Conservation (phyloP, 2,329 filamentous ascomycete genomes). For the Leptosphaerulina australis region DNA sequence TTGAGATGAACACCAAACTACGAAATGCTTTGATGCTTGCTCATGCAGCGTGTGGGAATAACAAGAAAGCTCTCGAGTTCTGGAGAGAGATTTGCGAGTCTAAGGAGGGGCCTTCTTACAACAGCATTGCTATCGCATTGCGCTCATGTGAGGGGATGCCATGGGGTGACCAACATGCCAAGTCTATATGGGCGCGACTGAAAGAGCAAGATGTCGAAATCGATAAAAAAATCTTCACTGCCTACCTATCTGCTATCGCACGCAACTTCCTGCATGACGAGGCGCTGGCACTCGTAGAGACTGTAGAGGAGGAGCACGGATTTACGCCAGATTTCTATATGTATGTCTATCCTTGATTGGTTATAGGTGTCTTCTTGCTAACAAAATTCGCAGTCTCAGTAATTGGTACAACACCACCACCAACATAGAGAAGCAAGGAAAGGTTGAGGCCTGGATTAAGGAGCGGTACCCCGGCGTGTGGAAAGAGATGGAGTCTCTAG, state of each 20-base stretch:
- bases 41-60: conserved; percentile 72
- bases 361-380: conserved; percentile 11
- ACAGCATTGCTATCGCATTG: conserved; percentile 80
- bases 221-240: conserved; percentile 72
- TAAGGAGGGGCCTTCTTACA: conserved; percentile 83
- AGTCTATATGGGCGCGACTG: conserved; percentile 72
- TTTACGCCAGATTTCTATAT: conserved; percentile 70
- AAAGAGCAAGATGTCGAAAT: conserved; percentile 78
- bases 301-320: conserved; percentile 70
- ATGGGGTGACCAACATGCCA: conserved; percentile 54
- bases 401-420: conserved; percentile 77
- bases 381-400: conserved; percentile 63
- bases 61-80: conserved; percentile 72
- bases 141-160: conserved; percentile 71
- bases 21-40: conserved; percentile 88
- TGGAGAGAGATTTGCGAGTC: conserved; percentile 85
- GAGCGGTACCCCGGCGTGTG: conserved; percentile 71
- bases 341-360: conserved; percentile 58
- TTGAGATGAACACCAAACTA: conserved; percentile 76
- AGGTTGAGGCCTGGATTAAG: conserved; percentile 77
- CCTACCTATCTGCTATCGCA: conserved; percentile 78
- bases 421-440: conserved; percentile 67
- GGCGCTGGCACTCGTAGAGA: conserved; percentile 68
- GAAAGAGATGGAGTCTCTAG: conserved; percentile 66
- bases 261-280: conserved; percentile 73